Percentiles rank a stretch among this genome's conserved stretches.
Conservation (phyloP, 2,329 filamentous ascomycete genomes). For the Phoma sp. region DNA sequence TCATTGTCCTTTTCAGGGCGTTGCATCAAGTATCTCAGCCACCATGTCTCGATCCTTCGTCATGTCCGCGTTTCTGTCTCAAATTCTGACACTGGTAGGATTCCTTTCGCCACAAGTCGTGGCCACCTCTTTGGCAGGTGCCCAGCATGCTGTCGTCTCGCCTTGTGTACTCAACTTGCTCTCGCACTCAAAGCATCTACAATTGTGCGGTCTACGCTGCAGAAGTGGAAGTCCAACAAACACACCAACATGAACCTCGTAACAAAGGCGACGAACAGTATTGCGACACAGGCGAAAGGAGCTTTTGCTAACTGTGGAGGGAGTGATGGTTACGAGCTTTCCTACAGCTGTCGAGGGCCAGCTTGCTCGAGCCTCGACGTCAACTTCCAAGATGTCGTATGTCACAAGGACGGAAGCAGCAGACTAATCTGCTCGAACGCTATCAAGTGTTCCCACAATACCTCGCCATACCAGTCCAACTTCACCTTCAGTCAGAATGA, state of each 20-base stretch:
- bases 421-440: constrained; percentile 28
- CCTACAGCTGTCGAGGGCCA: constrained; percentile 27
- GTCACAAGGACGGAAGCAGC: constrained; percentile 23
- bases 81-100: background rate
- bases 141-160: background rate
- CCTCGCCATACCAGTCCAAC: constrained; percentile 28
- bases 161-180: background rate
- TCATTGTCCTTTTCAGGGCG: background rate
- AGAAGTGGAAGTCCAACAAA: background rate
- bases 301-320: constrained; percentile 1
- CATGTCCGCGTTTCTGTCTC: background rate
- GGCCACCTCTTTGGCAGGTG: background rate
- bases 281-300: constrained; percentile 5
- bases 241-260: background rate
- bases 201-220: background rate
- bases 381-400: constrained; percentile 25
- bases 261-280: background rate
- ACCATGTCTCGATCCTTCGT: background rate
- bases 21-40: background rate
- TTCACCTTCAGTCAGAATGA: constrained; percentile 34
- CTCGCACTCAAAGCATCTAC: background rate
- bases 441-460: constrained; percentile 23
- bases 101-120: background rate
- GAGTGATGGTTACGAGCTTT: constrained; percentile 19
- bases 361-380: constrained; percentile 25